A percentile compares a stretch with the other conserved stretches of the same genome.
Conservation (phyloP, 345 rosid species). For the Citrus cavaleriei region DNA sequence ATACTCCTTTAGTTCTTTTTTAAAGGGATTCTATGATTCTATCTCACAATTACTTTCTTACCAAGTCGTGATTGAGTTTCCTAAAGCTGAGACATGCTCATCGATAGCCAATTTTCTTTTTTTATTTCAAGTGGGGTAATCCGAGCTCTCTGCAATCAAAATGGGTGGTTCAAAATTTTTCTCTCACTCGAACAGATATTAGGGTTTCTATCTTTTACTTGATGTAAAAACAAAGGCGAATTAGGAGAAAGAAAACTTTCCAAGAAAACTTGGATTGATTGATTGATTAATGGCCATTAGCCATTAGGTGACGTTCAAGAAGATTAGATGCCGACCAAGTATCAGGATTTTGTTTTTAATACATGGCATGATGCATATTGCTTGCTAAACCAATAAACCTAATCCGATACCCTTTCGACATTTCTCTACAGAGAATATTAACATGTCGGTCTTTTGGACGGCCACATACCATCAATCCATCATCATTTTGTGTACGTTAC, state of each 20-base stretch:
- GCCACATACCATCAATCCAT: conserved; percentile 15
- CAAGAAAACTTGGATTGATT: neutral
- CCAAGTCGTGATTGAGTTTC: neutral
- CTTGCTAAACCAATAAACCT: conserved; percentile 27
- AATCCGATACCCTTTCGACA: conserved; percentile 12
- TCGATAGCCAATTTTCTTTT: neutral
- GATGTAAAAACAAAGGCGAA: neutral
- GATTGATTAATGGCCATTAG: neutral
- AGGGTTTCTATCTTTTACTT: neutral
- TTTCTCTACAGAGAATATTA: conserved; percentile 7
- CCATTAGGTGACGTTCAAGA: conserved; percentile 10
- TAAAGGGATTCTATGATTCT: conserved; percentile 9
- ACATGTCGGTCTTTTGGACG: conserved; percentile 27
- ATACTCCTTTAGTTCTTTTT: neutral
- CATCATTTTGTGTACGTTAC: conserved; percentile 10
- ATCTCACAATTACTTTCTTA: neutral
- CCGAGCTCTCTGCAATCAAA: neutral
- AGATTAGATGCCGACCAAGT: conserved; percentile 50
- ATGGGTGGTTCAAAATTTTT: neutral
- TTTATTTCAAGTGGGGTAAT: too few relatives aligned
- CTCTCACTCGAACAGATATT: neutral
- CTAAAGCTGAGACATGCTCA: neutral
- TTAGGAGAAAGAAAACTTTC: too few relatives aligned
- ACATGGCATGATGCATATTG: conserved; percentile 21
- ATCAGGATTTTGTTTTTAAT: conserved; percentile 34